These are phyloP conservation scores for Phlyctochytrium arcticum DNA, from an alignment of 192 early-diverging fungal genomes.

Conservation along the genomic window DNA sequence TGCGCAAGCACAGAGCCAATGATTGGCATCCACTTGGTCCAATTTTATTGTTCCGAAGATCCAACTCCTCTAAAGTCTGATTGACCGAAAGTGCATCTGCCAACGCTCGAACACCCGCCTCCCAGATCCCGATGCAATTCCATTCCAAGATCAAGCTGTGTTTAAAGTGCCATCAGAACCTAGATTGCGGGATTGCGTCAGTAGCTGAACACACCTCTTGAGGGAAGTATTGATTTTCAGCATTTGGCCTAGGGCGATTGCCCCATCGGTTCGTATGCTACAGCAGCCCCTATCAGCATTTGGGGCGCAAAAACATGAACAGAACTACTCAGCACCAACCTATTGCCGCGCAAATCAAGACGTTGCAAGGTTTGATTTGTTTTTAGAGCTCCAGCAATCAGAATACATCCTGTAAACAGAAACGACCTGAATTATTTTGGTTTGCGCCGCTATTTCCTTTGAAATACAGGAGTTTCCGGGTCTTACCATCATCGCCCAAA, in stretches of 20 bases:
- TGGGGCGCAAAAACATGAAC: not conserved
- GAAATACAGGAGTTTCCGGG: not conserved
- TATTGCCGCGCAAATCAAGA: slow-evolving; percentile 54
- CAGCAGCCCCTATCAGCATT: not conserved
- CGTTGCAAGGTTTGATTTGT: slow-evolving; percentile 39
- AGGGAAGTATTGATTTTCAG: slow-evolving; percentile 48
- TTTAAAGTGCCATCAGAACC: not conserved
- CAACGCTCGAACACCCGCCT: slow-evolving; percentile 44
- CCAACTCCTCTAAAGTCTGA: slow-evolving; percentile 41
- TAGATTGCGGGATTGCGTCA: not conserved
- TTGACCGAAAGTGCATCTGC: slow-evolving; percentile 54
- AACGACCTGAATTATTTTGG: too few relatives aligned
- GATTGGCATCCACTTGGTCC: slow-evolving; percentile 42
- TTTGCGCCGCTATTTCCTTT: not conserved
- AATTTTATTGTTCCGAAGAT: slow-evolving; percentile 59
- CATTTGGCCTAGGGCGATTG: slow-evolving; percentile 53
- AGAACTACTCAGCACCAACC: not conserved
- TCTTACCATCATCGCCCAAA: slow-evolving; percentile 51
- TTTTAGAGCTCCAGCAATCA: slow-evolving; percentile 49
- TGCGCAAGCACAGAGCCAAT: slow-evolving; percentile 39
- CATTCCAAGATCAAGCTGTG: slow-evolving; percentile 49
- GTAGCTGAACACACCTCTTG: slow-evolving; percentile 18
- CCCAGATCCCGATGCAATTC: slow-evolving; percentile 64
- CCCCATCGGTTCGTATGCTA: slow-evolving; percentile 52
- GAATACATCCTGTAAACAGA: slow-evolving; percentile 37